Percentiles rank a stretch among this genome's conserved stretches.
Evolutionary conservation across 805 yeast genomes (phyloP).

Genomic region (Lachancea quebecensis): DNA sequence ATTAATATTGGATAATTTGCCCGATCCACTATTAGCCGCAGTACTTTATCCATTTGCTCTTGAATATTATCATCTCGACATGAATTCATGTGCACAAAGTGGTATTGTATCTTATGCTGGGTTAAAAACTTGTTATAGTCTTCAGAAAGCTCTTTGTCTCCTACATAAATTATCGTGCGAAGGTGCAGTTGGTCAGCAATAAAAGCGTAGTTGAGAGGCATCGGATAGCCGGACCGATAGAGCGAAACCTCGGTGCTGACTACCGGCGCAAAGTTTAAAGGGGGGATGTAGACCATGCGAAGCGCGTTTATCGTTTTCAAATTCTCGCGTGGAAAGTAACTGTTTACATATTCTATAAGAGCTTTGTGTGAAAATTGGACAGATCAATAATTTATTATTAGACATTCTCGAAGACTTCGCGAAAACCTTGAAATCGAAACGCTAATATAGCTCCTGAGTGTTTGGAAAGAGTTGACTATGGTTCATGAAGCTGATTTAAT

Average conservation of each 20-base stretch:
- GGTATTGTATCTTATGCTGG: slow-evolving; percentile 44
- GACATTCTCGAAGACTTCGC: too few relatives aligned
- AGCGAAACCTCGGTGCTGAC: slow-evolving; percentile 59
- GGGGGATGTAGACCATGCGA: slow-evolving; percentile 58
- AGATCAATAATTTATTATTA: background rate
- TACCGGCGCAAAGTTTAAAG: slow-evolving; percentile 82
- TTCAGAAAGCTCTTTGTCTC: slow-evolving; percentile 51
- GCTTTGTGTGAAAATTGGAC: background rate
- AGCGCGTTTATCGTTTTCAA: background rate
- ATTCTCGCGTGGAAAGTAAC: background rate
- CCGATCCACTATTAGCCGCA: slow-evolving; percentile 49
- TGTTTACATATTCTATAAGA: background rate
- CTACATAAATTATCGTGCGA: slow-evolving; percentile 74
- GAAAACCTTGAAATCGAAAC: too few relatives aligned
- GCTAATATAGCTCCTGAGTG: too few relatives aligned
- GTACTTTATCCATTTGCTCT: slow-evolving; percentile 48
- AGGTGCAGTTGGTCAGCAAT: slow-evolving; percentile 55
- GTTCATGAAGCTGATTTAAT: background rate
- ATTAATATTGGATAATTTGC: slow-evolving; percentile 81
- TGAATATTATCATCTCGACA: slow-evolving; percentile 70
- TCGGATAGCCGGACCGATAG: slow-evolving; percentile 91
- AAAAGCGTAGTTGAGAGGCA: slow-evolving; percentile 77
- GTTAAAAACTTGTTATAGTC: slow-evolving; percentile 69
- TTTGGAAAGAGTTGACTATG: background rate
- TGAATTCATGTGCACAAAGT: slow-evolving; percentile 58